These are phyloP conservation scores for Kuraishia piskuri DNA, from an alignment of 805 yeast genomes.

Conservation along the genomic window DNA sequence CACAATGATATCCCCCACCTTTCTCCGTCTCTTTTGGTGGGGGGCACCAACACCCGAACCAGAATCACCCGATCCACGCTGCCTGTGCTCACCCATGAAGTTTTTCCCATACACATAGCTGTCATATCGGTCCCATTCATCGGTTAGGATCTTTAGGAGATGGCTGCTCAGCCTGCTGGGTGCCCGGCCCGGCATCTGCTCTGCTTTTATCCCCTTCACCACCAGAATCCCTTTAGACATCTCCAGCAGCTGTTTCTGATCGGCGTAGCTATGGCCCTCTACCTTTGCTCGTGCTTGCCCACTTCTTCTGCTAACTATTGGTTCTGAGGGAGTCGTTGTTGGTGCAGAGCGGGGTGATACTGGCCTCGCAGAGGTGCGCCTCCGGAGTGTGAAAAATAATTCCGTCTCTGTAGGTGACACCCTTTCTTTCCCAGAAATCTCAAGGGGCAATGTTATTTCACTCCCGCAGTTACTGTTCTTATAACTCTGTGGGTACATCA, in stretches of 20 bases:
- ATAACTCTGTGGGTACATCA: background rate
- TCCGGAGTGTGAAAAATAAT: too few relatives aligned
- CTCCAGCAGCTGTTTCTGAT: background rate
- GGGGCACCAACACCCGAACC: too few relatives aligned
- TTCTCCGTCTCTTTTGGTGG: background rate
- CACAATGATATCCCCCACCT: constrained; percentile 1
- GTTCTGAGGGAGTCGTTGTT: background rate
- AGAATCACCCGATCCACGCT: too few relatives aligned
- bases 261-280: background rate
- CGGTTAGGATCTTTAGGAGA: background rate
- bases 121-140: background rate
- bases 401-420: background rate
- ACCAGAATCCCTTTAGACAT: background rate
- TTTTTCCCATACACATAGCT: background rate
- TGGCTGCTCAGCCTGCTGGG: background rate
- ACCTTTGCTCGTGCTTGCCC: background rate
- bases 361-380: background rate
- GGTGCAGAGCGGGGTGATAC: background rate
- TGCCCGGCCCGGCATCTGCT: background rate
- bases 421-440: background rate
- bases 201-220: background rate
- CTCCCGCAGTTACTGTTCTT: background rate
- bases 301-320: background rate
- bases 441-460: background rate
- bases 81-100: background rate